Evolutionary conservation across 1,284 basidiomycete genomes (phyloP).

Genomic region (Phaffia rhodozyma): DNA sequence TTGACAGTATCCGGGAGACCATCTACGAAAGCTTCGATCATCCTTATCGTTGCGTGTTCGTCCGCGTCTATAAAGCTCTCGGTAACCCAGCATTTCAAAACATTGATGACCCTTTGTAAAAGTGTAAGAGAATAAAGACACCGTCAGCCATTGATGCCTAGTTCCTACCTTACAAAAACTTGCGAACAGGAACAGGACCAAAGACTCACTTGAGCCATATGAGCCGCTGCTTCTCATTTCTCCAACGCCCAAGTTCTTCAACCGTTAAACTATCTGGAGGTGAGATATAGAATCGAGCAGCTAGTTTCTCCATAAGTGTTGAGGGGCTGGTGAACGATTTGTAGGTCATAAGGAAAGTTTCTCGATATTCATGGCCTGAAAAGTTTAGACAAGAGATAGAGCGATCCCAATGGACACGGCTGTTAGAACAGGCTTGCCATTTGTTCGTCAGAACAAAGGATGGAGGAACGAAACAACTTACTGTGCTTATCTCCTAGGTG

Average conservation of each 20-base stretch:
- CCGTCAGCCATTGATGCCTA: conserved; percentile 2
- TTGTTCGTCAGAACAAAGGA: background rate
- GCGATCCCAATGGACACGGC: background rate
- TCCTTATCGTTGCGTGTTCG: conserved; percentile 59
- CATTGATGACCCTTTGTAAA: conserved; percentile 53
- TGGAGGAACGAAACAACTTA: background rate
- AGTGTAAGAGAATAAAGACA: conserved; percentile 10
- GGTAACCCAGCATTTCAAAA: conserved; percentile 60
- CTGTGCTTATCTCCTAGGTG: conserved; percentile 4
- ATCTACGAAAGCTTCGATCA: conserved; percentile 62
- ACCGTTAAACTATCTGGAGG: conserved; percentile 57
- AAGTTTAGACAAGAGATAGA: conserved; percentile 1
- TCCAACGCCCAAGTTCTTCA: conserved; percentile 68
- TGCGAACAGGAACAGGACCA: background rate
- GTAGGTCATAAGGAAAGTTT: conserved; percentile 93
- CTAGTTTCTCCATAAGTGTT: conserved; percentile 74
- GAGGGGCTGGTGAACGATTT: conserved; percentile 84
- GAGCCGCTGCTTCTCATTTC: conserved; percentile 72
- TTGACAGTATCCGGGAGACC: conserved; percentile 45
- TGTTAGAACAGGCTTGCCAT: conserved; percentile 21
- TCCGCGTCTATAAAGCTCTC: conserved; percentile 65
- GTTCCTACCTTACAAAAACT: background rate
- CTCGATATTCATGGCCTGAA: conserved; percentile 67
- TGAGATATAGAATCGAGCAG: conserved; percentile 67
- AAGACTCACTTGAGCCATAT: conserved; percentile 65